Conservation (phyloP, 1,284 basidiomycete genomes). For the Abortiporus biennis region DNA sequence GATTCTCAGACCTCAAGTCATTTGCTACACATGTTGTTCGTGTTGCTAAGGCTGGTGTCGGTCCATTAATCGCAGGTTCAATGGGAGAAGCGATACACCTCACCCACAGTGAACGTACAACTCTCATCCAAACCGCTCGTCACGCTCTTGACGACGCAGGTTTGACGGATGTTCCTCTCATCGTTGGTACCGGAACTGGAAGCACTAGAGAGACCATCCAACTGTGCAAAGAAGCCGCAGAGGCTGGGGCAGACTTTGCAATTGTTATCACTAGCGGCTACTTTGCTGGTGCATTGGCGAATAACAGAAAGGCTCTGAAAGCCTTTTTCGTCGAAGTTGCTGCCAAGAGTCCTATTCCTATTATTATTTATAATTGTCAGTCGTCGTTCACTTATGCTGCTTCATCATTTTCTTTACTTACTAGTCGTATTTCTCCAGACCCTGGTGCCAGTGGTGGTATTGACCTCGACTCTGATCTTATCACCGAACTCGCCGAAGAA, state of each 20-base stretch:
- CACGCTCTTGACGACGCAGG: constrained; percentile 65
- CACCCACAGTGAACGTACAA: constrained; percentile 61
- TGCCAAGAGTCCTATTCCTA: constrained; percentile 75
- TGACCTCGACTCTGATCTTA: constrained; percentile 78
- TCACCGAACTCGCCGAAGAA: constrained; percentile 68
- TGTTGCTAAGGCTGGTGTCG: constrained; percentile 66
- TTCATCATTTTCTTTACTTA: neutral
- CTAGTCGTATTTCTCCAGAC: constrained; percentile 33
- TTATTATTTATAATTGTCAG: constrained; percentile 89
- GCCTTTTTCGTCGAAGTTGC: constrained; percentile 76
- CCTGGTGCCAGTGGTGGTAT: constrained; percentile 78
- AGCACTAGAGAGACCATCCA: constrained; percentile 78
- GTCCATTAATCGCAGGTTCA: constrained; percentile 75
- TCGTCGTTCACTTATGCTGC: constrained; percentile 8
- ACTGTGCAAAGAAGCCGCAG: constrained; percentile 66
- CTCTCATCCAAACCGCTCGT: constrained; percentile 65
- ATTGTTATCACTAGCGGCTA: constrained; percentile 87
- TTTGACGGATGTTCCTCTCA: constrained; percentile 54
- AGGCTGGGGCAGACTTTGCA: constrained; percentile 75
- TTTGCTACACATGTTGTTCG: constrained; percentile 72
- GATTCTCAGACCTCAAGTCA: constrained; percentile 53
- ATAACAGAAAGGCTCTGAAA: constrained; percentile 64
- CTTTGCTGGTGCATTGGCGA: constrained; percentile 69
- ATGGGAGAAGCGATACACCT: constrained; percentile 82
- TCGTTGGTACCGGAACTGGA: constrained; percentile 78